Evolutionary conservation across 2,329 filamentous ascomycete genomes (phyloP), one percentile per base, ranked within the genome.

Genomic region (Neofusicoccum parvum): DNA sequence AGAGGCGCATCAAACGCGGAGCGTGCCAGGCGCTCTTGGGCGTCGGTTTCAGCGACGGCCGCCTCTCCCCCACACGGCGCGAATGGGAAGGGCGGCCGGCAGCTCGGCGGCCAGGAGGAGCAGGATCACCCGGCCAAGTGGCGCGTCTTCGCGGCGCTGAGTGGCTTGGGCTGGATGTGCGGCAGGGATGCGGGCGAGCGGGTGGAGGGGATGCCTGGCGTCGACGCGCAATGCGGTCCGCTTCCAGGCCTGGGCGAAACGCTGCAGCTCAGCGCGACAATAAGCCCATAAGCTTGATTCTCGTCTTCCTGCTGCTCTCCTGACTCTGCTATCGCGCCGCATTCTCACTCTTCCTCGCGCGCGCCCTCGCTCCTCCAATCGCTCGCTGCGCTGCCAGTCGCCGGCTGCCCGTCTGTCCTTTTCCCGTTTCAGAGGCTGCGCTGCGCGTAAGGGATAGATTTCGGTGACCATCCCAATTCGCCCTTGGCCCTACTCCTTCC

Each of bases 141-240:
- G 49, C 49, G 49, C 49, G 27, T 34, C 10, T 32, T 23, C 14
- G 49, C 49, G 32, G 32, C 39, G 11, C 23, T 48, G 41, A 60
- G 43, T 48, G 56, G 56, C 56, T 60, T 60, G 54, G 12, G n/a
- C 39, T 23, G 20, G 56, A 60, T 60, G 56, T 37, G 56, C 56
- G n/a, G 43, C 56, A 60, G 56, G 56, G 56, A 46, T 60, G 23
- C 20, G 23, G 10, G 53, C 36, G 53, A 20, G 14, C 17, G 20
- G 39, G 37, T 7, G 23, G 36, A 27, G 37, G 53, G 20, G 46
- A 23, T 49, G 46, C 9, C 54, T n/a, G 23, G 54, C 32, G 15
- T 45, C 54, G 54, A 59, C 54, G 54, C 54, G 54, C 54, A 59
- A 59, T 59, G 39, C 53, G 53, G 53, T 43, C 17, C 53, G 51